These are phyloP conservation scores for Hortiboletus campestris DNA, from an alignment of 768 basidiomycete species.

Conservation along the genomic window DNA sequence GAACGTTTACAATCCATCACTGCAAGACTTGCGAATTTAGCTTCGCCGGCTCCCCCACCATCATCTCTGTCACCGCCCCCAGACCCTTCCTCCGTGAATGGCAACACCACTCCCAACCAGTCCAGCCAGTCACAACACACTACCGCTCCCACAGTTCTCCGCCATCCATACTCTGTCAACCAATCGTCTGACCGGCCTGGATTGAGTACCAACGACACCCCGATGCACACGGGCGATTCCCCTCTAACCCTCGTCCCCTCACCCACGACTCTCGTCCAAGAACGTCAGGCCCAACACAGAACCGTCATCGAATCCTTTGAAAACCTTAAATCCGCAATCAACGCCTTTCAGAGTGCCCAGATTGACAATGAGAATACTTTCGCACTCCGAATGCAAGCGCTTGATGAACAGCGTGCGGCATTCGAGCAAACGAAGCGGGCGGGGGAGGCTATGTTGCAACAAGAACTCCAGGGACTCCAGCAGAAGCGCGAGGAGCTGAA, in stretches of 20 bases:
- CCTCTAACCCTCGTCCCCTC: background rate
- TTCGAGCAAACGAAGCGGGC: conserved; percentile 22
- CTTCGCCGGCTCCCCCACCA: background rate
- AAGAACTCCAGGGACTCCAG: conserved; percentile 20
- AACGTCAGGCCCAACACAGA: conserved; percentile 7
- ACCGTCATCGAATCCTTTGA: conserved; percentile 14
- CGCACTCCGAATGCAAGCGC: background rate
- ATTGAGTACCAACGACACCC: background rate
- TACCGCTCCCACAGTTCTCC: background rate
- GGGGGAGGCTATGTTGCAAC: conserved; percentile 18
- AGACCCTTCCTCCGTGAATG: background rate
- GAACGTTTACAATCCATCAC: conserved; percentile 16
- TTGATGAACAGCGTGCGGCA: conserved; percentile 21
- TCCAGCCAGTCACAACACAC: background rate
- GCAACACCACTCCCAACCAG: background rate
- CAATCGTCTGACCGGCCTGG: background rate
- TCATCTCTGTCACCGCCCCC: conserved; percentile 11
- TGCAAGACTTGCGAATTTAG: conserved; percentile 9
- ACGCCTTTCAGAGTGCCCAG: conserved; percentile 11
- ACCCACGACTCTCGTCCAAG: conserved; percentile 2
- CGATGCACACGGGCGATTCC: background rate
- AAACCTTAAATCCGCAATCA: conserved; percentile 6
- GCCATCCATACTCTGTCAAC: conserved; percentile 6
- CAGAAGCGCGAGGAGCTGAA: conserved; percentile 18
- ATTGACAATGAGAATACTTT: conserved; percentile 18